phyloP scores from a whole-genome alignment of 257 asterid genomes.

The Penstemon davidsonii region DNA sequence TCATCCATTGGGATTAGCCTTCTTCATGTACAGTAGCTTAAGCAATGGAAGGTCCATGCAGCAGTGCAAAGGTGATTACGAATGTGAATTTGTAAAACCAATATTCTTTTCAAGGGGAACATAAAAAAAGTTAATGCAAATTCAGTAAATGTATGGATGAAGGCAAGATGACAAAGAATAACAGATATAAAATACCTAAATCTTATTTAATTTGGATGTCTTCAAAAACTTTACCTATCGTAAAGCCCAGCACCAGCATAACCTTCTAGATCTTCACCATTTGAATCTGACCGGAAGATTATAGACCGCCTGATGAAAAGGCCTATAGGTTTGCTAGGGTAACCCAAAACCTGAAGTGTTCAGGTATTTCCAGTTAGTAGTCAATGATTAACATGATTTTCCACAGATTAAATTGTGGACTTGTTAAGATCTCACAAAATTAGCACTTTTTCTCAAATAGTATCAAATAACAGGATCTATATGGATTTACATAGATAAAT shows the following conservation, averaged over 20 bases:
- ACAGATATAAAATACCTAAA: background rate
- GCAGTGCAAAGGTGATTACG: too few relatives aligned
- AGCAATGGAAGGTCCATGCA: too few relatives aligned
- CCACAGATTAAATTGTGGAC: background rate
- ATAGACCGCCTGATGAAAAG: slow-evolving; percentile 78
- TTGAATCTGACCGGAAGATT: slow-evolving; percentile 97
- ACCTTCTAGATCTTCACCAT: slow-evolving; percentile 98
- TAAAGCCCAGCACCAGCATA: slow-evolving; percentile 99
- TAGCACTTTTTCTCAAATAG: background rate
- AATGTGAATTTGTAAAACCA: too few relatives aligned
- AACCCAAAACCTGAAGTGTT: slow-evolving; percentile 77
- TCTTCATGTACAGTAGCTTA: too few relatives aligned
- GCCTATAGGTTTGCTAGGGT: slow-evolving; percentile 98
- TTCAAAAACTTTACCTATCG: slow-evolving; percentile 62
- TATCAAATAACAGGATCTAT: background rate
- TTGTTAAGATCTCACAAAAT: background rate
- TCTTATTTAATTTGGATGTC: slow-evolving; percentile 4
- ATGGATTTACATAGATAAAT: slow-evolving; percentile 16
- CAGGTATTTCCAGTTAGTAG: slow-evolving; percentile 17
- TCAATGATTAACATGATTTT: slow-evolving; percentile 11
- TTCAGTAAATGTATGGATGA: too few relatives aligned
- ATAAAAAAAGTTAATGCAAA: too few relatives aligned
- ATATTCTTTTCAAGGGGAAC: too few relatives aligned
- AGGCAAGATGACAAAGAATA: too few relatives aligned
- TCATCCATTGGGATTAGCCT: too few relatives aligned